phyloP scores from a whole-genome alignment of 208 protist genomes.

The Naegleria gruberi region DNA sequence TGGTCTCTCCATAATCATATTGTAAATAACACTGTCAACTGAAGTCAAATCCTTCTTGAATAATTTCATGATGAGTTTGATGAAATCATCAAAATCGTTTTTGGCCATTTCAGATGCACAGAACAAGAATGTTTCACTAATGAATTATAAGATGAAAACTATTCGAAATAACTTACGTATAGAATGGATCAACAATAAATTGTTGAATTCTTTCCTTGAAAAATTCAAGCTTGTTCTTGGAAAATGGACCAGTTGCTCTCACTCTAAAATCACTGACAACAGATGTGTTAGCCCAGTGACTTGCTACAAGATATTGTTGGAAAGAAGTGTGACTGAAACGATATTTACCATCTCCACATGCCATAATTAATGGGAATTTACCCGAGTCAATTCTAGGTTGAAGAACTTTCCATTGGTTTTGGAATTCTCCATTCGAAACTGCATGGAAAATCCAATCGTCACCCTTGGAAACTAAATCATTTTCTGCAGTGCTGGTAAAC shows the following conservation, averaged over 20 bases:
- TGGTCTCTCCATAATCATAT: conserved; percentile 13
- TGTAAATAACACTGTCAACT: conserved; percentile 1
- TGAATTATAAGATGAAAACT: too few relatives aligned
- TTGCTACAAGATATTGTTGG: neutral
- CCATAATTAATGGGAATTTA: neutral
- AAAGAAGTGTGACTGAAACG: neutral
- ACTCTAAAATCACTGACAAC: neutral
- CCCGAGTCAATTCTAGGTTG: neutral
- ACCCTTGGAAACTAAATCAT: neutral
- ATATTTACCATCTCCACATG: neutral
- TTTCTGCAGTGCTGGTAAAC: neutral
- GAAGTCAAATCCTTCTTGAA: neutral
- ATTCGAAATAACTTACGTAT: neutral
- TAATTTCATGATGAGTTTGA: neutral
- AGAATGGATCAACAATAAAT: neutral
- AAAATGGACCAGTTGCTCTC: neutral
- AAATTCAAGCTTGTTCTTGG: neutral
- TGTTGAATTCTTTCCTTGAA: neutral
- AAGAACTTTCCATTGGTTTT: neutral
- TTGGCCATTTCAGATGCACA: neutral
- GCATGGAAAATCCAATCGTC: neutral
- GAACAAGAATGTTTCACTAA: conserved; percentile 13
- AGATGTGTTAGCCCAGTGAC: neutral
- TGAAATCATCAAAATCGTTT: neutral
- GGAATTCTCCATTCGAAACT: neutral